Base-by-base conservation (phyloP, 2,329 filamentous ascomycete species). In the Ceratocystis harringtonii region DNA sequence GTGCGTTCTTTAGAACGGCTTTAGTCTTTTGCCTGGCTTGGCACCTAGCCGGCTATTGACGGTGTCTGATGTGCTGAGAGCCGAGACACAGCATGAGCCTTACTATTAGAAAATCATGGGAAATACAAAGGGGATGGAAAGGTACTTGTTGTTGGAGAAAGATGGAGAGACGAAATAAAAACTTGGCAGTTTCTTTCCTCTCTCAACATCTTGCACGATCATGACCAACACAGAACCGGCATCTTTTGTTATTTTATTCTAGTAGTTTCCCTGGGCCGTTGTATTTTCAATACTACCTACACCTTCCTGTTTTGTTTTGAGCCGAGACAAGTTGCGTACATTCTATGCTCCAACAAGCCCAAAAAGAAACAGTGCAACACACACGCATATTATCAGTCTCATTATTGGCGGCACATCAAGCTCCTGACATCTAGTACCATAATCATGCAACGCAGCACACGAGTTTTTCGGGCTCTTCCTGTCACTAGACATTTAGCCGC, bases 401-500 rank as follows among this genome's bases (percentile, higher is more conserved):
- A 52, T 52, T 52, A n/a, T 32, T n/a, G 5, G 15, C 28, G 8
- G 30, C 2, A 5, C 17, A 36, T 36, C 15, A 32, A 17, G 17
- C 28, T 32, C 15, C 36, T 62, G 43, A 22, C 12, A 25, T 17
- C 12, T 36, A 45, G 41, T 55, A 52, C 44, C 36, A 86, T 86
- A 83, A 81, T 84, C 74, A 75, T 82, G 66, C 80, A 78, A 70
- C 75, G 79, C 68, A 76, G 78, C 71, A 79, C 80, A 55, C 78
- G 79, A 70, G 75, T 76, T 66, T 71, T 83, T 68, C 77, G 77
- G 68, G 55, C 66, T 17, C 44, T 28, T 17, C 15, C 45, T 15
- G 12, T 55, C 17, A 17, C 57, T 25, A 52, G 32, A 19, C 22
- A 41, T 12, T 3, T 22, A 5, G 22, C 8, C 30, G n/a, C 30